These are phyloP conservation scores for Pleurozium schreberi DNA, from an alignment of 225 moss, liverwort and hornwort genomes.

Conservation along the genomic window DNA sequence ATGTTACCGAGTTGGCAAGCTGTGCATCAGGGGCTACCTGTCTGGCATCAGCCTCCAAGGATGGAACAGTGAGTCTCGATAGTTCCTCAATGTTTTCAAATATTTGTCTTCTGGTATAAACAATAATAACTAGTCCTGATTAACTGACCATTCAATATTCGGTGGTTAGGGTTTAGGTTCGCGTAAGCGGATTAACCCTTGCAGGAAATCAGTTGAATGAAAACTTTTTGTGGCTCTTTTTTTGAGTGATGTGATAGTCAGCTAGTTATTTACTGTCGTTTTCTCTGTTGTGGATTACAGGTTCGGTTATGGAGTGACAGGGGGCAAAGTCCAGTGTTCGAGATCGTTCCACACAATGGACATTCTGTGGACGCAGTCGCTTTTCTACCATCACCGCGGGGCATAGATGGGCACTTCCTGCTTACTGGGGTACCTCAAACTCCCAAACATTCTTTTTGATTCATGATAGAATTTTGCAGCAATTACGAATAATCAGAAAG, in stretches of 20 bases:
- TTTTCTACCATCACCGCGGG: slow-evolving; percentile 55
- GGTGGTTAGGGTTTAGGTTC: not conserved
- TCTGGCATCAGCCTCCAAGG: slow-evolving; percentile 79
- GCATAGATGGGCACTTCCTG: slow-evolving; percentile 46
- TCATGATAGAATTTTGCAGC: not conserved
- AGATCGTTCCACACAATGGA: slow-evolving; percentile 52
- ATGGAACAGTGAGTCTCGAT: slow-evolving; percentile 66
- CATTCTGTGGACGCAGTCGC: slow-evolving; percentile 65
- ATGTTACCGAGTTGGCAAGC: slow-evolving; percentile 73
- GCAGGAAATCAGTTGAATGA: not conserved
- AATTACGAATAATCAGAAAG: not conserved
- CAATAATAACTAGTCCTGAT: not conserved
- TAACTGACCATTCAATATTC: not conserved
- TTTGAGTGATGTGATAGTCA: not conserved
- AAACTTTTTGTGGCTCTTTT: not conserved
- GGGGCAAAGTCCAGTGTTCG: slow-evolving; percentile 33
- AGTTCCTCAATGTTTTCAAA: not conserved
- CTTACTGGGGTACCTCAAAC: slow-evolving; percentile 63
- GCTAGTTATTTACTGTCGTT: not conserved
- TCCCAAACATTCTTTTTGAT: not conserved
- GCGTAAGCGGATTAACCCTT: too few species aligned
- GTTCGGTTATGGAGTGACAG: slow-evolving; percentile 81
- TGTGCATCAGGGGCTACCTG: slow-evolving; percentile 47
- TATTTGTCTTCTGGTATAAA: not conserved
- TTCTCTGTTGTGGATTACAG: slow-evolving; percentile 18